Evolutionary conservation across 192 early-diverging fungal species (phyloP), one percentile per base, ranked within the genome.

Genomic region (Backusella australiensis): DNA sequence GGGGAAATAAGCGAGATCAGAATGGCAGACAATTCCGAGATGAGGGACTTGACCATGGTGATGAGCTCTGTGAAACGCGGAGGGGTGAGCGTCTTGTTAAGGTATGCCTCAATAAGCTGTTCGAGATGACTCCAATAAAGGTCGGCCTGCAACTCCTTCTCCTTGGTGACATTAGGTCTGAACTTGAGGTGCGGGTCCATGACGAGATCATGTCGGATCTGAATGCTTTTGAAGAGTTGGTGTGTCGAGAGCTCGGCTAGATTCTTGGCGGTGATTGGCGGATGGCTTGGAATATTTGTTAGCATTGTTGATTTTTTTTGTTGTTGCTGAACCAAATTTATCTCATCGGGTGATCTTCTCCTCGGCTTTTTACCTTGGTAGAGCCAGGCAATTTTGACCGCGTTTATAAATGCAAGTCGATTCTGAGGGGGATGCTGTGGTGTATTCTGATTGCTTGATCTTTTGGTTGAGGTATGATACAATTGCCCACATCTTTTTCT

Each of bases 131-230:
- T 72, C 96, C 96, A 97, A 82, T 93, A 97, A 42, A 82, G 75
- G 56, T 87, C 82, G 0, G 88, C 84, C 19, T 90, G 86, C 23
- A 84, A 77, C 67, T 85, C 78, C 75, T 94, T 94, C 38, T 81
- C 89, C 32, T 93, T 91, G 67, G 91, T 89, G 32, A 89, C 84
- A 82, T 94, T 95, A 26, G 94, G 95, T 21, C 94, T 89, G 85
- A 97, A 97, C 78, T 94, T 91, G 29, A 97, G 86, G 75, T 96
- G 91, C 1, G 94, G 91, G 77, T 97, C 95, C 78, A 97, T 94
- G 32, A 92, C 85, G 66, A 97, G 87, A 78, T 97, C 96, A 74
- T 97, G 96, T 14, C 96, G 89, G 19, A 97, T 88, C 65, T 95
- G 94, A 53, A 92, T 83, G 77, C 94, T 96, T 66, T 91, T 88